Conservation (phyloP, 108 stramenopile species). For the Cyclotella sp. region DNA sequence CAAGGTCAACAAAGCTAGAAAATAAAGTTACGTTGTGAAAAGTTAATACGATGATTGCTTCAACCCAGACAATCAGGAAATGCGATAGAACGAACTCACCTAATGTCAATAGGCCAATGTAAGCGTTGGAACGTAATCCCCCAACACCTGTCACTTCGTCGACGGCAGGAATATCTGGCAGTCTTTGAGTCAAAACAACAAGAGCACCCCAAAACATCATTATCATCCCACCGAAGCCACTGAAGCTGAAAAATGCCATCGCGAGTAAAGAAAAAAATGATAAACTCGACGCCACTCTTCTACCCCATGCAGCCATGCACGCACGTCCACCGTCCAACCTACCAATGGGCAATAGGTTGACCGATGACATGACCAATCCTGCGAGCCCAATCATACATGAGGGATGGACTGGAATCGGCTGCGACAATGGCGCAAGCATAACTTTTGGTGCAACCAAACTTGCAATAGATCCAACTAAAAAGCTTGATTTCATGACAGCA, state of each 20-base stretch:
- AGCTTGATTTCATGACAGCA: slow-evolving; percentile 70
- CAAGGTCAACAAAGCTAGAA: slow-evolving; percentile 55
- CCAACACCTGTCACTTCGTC: slow-evolving; percentile 78
- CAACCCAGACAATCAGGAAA: not conserved
- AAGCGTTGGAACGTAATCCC: slow-evolving; percentile 31
- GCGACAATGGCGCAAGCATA: slow-evolving; percentile 71
- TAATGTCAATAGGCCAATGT: slow-evolving; percentile 7
- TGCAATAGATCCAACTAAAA: slow-evolving; percentile 66
- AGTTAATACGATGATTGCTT: not conserved
- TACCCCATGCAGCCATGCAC: slow-evolving; percentile 68
- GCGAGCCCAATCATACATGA: slow-evolving; percentile 79
- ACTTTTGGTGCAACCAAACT: slow-evolving; percentile 67
- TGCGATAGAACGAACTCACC: not conserved
- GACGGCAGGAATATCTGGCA: slow-evolving; percentile 67
- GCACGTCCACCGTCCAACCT: slow-evolving; percentile 92
- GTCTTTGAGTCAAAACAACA: slow-evolving; percentile 60
- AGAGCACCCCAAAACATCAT: slow-evolving; percentile 62
- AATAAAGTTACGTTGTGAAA: not conserved
- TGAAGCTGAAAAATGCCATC: slow-evolving; percentile 51
- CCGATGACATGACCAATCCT: slow-evolving; percentile 82
- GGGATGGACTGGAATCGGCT: slow-evolving; percentile 89
- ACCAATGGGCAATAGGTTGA: slow-evolving; percentile 91
- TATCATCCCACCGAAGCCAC: slow-evolving; percentile 45
- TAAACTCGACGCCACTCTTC: slow-evolving; percentile 45
- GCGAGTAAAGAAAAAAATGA: slow-evolving; percentile 57